Base-by-base conservation (phyloP, 1,139 yeast genomes). In the Zhuliangozyma blackwelliae region DNA sequence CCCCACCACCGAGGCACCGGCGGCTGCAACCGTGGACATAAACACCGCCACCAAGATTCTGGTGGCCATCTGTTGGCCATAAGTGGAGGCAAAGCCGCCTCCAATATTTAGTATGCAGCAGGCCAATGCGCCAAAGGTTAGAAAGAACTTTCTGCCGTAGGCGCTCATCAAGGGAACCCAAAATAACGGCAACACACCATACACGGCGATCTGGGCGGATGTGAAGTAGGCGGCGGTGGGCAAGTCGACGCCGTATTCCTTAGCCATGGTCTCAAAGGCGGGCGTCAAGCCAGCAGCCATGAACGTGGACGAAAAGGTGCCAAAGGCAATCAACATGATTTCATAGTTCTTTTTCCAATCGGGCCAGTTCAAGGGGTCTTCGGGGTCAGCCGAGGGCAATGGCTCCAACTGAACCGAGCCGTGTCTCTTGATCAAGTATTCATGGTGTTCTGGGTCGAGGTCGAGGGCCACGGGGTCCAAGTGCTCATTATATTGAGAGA, bases 301-400 rank as follows among this genome's bases (percentile, higher is more conserved):
- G 27, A 48, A 46, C 7, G 50, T 49, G 19, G 46, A 38, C 22
- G 43, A 33, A 29, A 47, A 47, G 11, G 49, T 38, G 31, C 49
- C 47, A 30, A 48, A 46, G 1, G 52, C 45, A 25, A 49, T 40
- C 29, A 47, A 29, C 22, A 38, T 10, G 12, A 49, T 46, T 34
- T 41, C 44, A 33, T 32, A 43, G 20, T 41, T 40, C 27, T 41
- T 43, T 30, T 37, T 35, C 47, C 47, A 40, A 20, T 36, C 36
- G 5, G 52, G 46, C 52, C 52, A 49, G 28, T 49, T 49, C n/a
- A 49, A 43, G 1, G 52, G 52, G 27, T 49, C 52, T 16, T 35
- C 23, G 10, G 50, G 49, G 35, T 42, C 49, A 12, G 35, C 34
- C 19, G 51, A 45, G 23, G 52, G 52, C 11, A 49, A 33, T 5